Evolutionary conservation across 192 early-diverging fungal genomes (phyloP), one percentile per base, ranked within the genome.

Genomic region (Ambispora gerdemannii): DNA sequence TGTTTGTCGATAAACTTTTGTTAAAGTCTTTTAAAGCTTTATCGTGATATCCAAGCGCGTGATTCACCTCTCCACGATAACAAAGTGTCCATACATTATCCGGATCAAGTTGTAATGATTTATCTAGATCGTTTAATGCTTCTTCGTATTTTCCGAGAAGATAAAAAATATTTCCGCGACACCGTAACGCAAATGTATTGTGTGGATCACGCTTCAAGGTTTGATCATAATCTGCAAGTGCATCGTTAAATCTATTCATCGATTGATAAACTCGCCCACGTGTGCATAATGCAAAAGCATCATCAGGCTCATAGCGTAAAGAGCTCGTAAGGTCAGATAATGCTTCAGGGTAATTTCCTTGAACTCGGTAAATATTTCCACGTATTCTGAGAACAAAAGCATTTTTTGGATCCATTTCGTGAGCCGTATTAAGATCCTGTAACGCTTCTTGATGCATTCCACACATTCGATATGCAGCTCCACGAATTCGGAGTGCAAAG

Each of bases 331-430:
- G 47, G 52, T 67, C 65, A 3, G 28, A 13, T 67, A 32, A 32
- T 20, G 50, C 50, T 33, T 67, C 65, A 30, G 38, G 7, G 38
- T 25, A 33, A 53, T 33, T 51, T 17, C 65, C 47, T 67, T 53
- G 47, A 43, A 67, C 52, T 1, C 65, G n/a, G 34, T 34, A 67
- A 67, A 67, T 25, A 31, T 67, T 38, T 1, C 65, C 65, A 11
- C 65, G 47, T 22, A 25, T 67, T 34, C 35, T 20, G 4, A 67
- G 31, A 33, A 50, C 65, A 34, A 52, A 50, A 22, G 65, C 30
- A 32, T 52, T 67, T 22, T 32, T 10, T 32, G 65, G 50, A 4
- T 65, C 63, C n/a, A 65, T 8, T 22, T 36, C 4, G 36, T 47
- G 33, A 4, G 35, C 10, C 47, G 20, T 67, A 67, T 67, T 33